Evolutionary conservation across 2,329 filamentous ascomycete genomes (phyloP).

Genomic region (Sporothrix euskadiensis): DNA sequence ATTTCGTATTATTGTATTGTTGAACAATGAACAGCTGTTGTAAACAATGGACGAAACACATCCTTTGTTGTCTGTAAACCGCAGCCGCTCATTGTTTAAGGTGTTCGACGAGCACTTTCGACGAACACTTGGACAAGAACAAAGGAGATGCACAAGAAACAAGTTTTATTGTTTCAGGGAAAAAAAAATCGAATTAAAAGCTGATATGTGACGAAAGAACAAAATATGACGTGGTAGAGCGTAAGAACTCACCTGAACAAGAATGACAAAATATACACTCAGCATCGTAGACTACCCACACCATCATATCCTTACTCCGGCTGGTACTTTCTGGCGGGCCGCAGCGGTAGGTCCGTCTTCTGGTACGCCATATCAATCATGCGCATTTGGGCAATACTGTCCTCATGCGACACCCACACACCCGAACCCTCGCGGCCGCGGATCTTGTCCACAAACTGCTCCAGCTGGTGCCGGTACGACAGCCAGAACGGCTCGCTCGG

Average conservation of each 20-base stretch:
- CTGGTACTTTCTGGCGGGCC: constrained; percentile 30
- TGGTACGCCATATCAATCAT: constrained; percentile 51
- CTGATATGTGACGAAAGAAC: background rate
- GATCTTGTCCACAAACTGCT: constrained; percentile 51
- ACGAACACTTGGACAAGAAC: background rate
- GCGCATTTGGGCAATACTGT: constrained; percentile 48
- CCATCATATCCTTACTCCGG: background rate
- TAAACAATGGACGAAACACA: background rate
- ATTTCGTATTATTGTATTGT: background rate
- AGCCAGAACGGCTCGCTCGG: constrained; percentile 45
- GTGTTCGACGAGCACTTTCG: background rate
- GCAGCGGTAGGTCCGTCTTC: constrained; percentile 39
- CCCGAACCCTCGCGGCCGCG: constrained; percentile 42
- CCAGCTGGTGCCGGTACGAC: constrained; percentile 50
- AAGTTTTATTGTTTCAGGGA: background rate
- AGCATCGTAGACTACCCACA: background rate
- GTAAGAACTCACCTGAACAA: background rate
- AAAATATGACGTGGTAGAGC: background rate
- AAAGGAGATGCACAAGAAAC: background rate
- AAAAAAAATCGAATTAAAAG: background rate
- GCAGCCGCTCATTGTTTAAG: background rate
- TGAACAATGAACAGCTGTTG: background rate
- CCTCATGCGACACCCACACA: constrained; percentile 46
- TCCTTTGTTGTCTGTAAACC: background rate
- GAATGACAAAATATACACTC: background rate